Percentiles rank a stretch among this genome's conserved stretches.
These are phyloP conservation scores for Austroboletus novae-zelandiae DNA, from an alignment of 1,284 basidiomycete species.

Conservation along the genomic window DNA sequence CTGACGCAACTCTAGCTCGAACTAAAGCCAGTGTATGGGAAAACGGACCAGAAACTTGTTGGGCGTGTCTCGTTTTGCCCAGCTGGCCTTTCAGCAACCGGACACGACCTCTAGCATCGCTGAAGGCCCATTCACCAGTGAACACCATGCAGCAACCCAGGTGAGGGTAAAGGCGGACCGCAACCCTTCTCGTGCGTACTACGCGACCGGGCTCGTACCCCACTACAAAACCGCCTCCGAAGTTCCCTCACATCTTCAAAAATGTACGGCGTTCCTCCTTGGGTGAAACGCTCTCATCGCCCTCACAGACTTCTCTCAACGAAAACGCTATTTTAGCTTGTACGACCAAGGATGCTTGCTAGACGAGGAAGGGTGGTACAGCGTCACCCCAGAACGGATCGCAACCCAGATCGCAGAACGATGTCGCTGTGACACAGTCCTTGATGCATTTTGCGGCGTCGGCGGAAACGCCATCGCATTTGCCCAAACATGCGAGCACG, in stretches of 20 bases:
- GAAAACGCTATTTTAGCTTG: constrained; percentile 76
- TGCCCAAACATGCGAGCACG: constrained; percentile 89
- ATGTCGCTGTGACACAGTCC: constrained; percentile 79
- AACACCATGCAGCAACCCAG: not conserved
- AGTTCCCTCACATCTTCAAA: constrained; percentile 74
- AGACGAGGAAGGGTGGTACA: constrained; percentile 95
- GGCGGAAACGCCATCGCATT: constrained; percentile 98
- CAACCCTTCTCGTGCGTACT: constrained; percentile 35
- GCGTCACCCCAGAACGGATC: constrained; percentile 91
- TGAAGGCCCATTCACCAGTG: not conserved
- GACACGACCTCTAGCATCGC: constrained; percentile 6
- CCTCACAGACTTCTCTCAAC: constrained; percentile 77
- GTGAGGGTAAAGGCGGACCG: not conserved
- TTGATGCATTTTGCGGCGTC: constrained; percentile 97
- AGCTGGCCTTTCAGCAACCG: constrained; percentile 38
- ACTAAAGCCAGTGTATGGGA: constrained; percentile 20
- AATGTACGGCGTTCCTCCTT: constrained; percentile 58
- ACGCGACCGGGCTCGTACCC: constrained; percentile 70
- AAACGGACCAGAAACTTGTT: constrained; percentile 45
- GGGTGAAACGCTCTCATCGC: not conserved
- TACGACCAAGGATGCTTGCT: constrained; percentile 79
- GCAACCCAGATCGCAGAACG: constrained; percentile 91
- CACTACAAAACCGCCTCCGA: constrained; percentile 61
- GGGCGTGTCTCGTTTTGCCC: constrained; percentile 51
- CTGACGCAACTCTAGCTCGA: not conserved